These are phyloP conservation scores for Coemansia sp. DNA, from an alignment of 192 early-diverging fungal species.

Conservation along the genomic window DNA sequence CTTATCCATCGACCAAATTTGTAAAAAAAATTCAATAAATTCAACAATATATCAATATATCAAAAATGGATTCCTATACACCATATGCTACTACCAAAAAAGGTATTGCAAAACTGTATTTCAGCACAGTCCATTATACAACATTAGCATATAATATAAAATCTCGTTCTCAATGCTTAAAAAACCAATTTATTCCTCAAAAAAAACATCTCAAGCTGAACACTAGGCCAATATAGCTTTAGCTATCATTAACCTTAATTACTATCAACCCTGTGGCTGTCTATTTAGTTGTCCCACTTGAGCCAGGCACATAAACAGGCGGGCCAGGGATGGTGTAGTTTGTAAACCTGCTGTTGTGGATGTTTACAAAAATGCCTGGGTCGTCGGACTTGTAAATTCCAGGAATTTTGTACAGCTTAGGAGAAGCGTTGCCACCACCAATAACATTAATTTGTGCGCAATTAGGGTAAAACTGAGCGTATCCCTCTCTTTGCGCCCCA, in stretches of 20 bases:
- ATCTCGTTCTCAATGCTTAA: too few relatives aligned
- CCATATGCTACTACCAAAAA: too few relatives aligned
- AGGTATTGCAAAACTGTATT: too few relatives aligned
- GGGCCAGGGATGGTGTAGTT: conserved; percentile 1
- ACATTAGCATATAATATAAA: too few relatives aligned
- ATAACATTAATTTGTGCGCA: neutral
- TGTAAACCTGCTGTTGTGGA: neutral
- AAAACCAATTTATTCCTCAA: neutral
- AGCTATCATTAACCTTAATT: neutral
- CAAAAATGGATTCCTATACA: too few relatives aligned
- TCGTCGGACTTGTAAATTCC: neutral
- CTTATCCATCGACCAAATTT: too few relatives aligned
- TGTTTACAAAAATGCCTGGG: neutral
- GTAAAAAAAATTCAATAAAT: too few relatives aligned
- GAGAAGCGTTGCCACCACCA: neutral
- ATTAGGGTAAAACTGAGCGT: conserved; percentile 1
- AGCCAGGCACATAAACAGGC: neutral
- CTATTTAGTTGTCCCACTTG: neutral
- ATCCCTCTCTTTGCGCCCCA: neutral
- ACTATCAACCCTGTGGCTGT: neutral
- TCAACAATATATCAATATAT: too few relatives aligned
- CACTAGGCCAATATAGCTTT: neutral
- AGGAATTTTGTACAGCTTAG: neutral
- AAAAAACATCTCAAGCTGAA: neutral
- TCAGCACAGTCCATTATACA: too few relatives aligned